These are phyloP conservation scores for Gossypium davidsonii DNA, from an alignment of 441 rosid species.

Conservation along the genomic window DNA sequence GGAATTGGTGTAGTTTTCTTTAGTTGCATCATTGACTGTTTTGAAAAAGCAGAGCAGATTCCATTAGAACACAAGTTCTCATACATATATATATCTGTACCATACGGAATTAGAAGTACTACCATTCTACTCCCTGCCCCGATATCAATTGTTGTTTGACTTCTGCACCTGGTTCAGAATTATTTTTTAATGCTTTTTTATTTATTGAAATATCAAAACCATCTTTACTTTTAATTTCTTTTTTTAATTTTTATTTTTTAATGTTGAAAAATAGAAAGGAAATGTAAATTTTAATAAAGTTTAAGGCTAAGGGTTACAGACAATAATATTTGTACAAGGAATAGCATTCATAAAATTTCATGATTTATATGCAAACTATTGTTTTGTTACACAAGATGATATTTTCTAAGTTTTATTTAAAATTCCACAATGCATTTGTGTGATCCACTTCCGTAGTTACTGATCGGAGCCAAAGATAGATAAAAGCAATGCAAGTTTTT, in stretches of 20 bases:
- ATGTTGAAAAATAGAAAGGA: background rate
- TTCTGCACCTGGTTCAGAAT: background rate
- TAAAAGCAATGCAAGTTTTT: background rate
- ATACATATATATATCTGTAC: background rate
- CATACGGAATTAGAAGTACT: background rate
- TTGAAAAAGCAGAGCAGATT: background rate
- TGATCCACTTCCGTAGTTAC: conserved; percentile 1
- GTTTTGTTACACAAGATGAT: background rate
- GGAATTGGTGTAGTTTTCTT: conserved; percentile 3
- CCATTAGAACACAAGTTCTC: background rate
- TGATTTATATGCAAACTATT: background rate
- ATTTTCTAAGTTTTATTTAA: background rate
- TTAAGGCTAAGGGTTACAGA: background rate
- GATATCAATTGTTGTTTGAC: background rate
- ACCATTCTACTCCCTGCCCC: background rate
- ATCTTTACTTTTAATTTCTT: background rate
- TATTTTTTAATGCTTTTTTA: background rate
- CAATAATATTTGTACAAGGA: background rate
- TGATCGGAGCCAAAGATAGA: background rate
- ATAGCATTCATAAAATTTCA: background rate
- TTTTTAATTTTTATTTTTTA: background rate
- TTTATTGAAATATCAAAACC: background rate
- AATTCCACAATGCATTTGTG: background rate
- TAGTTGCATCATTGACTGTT: background rate
- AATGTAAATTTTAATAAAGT: background rate